Evolutionary conservation across 2,329 filamentous ascomycete species (phyloP), one percentile per base, ranked within the genome.

Genomic region (Talaromyces sp.): DNA sequence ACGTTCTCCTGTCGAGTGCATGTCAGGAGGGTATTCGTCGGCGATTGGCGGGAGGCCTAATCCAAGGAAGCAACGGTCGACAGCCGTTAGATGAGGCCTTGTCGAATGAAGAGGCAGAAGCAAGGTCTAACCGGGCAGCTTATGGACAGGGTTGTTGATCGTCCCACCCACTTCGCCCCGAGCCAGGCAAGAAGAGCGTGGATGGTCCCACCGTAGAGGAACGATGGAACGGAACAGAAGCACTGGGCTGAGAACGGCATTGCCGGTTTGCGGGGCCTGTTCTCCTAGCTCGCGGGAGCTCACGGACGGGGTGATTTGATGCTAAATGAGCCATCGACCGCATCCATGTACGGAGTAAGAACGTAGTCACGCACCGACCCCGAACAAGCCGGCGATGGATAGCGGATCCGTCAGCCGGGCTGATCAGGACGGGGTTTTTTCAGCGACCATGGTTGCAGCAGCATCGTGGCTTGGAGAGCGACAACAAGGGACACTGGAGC

Each of bases 31-130:
- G 24, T 29, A 27, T 52, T 17, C 24, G 24, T 9, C 11, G 27
- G 35, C 27, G 29, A 61, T 61, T 61, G 59, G 59, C 19, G n/a
- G 43, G 19, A 32, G 24, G 14, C 14, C 19, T 27, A 52, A 52
- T 52, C 56, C 31, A 61, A 41, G 55, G 13, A 51, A 50, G 38
- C 50, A 55, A 61, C 59, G 51, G 59, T 38, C 50, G 27, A 35
- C 41, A 55, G 49, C 46, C 29, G 17, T 59, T 50, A 31, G 14
- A 55, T 27, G 49, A 17, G 51, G 29, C 10, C 13, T 8, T n/a
- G 35, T 58, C 59, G 56, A 61, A 61, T 61, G 51, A 61, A 51
- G 38, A 58, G 54, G 56, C 51, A 61, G 59, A 61, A 61, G 27
- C 43, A 26, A 50, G 29, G 49, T 55, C 29, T 41, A 56, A 17